Percentiles rank a stretch among this genome's conserved stretches.
Evolutionary conservation across 2,329 filamentous ascomycete species (phyloP).

Genomic region (Penicillium sp.): DNA sequence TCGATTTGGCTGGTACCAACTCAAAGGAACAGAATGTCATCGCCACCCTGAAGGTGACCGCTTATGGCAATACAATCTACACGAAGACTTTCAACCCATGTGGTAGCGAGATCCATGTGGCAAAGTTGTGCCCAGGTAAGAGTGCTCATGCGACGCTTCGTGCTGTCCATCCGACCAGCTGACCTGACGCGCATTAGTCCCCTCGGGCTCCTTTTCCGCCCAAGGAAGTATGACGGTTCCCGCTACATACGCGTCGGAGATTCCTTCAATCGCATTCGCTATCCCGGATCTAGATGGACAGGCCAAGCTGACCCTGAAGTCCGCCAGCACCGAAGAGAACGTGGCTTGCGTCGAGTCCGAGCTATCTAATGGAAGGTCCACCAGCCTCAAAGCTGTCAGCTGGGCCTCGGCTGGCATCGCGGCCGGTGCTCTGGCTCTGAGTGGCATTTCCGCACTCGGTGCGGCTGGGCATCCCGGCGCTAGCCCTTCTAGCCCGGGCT

Average conservation of each 20-base stretch:
- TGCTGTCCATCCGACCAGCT: slow-evolving; percentile 8
- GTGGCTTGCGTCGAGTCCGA: slow-evolving; percentile 80
- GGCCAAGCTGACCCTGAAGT: slow-evolving; percentile 73
- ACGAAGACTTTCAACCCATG: slow-evolving; percentile 81
- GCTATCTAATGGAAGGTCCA: slow-evolving; percentile 84
- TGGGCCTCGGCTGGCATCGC: slow-evolving; percentile 83
- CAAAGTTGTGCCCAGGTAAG: slow-evolving; percentile 77
- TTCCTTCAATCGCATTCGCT: slow-evolving; percentile 84
- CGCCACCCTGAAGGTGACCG: slow-evolving; percentile 70
- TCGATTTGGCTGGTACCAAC: slow-evolving; percentile 80
- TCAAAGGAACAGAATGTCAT: slow-evolving; percentile 73
- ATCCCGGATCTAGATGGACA: slow-evolving; percentile 86
- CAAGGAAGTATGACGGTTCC: slow-evolving; percentile 71
- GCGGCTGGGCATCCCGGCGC: slow-evolving; percentile 60
- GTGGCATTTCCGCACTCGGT: slow-evolving; percentile 67
- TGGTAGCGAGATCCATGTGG: slow-evolving; percentile 61
- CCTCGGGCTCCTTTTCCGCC: slow-evolving; percentile 70
- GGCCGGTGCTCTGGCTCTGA: slow-evolving; percentile 74
- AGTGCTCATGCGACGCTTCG: slow-evolving; percentile 5
- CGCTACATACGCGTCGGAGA: slow-evolving; percentile 65
- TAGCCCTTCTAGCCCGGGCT: slow-evolving; percentile 73
- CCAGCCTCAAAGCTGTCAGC: slow-evolving; percentile 70
- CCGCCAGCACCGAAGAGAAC: slow-evolving; percentile 57
- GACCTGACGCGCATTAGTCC: slow-evolving; percentile 52
- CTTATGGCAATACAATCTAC: slow-evolving; percentile 82